A percentile compares a stretch with the other conserved stretches of the same genome.
These are phyloP conservation scores for Elaeagnus macrophylla DNA, from an alignment of 306 rosid genomes.

Conservation along the genomic window DNA sequence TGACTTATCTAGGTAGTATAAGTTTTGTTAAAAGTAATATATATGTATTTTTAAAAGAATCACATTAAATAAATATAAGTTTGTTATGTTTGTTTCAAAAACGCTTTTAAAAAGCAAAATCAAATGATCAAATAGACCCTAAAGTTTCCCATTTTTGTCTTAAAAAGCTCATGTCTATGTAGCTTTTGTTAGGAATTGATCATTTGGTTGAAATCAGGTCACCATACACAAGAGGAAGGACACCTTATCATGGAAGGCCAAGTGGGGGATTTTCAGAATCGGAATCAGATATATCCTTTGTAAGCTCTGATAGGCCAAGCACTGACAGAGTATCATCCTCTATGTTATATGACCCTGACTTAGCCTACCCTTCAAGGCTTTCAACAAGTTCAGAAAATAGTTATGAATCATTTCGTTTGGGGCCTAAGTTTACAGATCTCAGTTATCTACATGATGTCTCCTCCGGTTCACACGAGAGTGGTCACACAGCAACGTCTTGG, in stretches of 20 bases:
- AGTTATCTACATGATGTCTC: conserved; percentile 31
- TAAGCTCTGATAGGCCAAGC: conserved; percentile 78
- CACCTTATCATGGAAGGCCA: conserved; percentile 29
- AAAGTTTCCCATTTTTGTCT: no score
- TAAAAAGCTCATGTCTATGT: no score
- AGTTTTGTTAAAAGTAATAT: background rate
- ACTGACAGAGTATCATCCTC: conserved; percentile 65
- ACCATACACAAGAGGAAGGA: conserved; percentile 24
- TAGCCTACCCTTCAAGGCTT: conserved; percentile 36
- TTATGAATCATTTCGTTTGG: conserved; percentile 33
- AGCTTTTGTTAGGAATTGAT: no score
- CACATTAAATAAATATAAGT: no score
- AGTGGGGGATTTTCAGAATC: conserved; percentile 44
- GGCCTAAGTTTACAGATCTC: conserved; percentile 30
- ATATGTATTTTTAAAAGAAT: no score
- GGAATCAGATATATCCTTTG: conserved; percentile 74
- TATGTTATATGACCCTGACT: conserved; percentile 38
- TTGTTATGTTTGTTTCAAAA: background rate
- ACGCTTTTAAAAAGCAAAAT: no score
- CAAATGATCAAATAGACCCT: no score
- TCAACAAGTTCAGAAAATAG: conserved; percentile 73
- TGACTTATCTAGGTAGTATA: conserved; percentile 40
- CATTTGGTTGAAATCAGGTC: conserved; percentile 28
- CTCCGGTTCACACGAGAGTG: conserved; percentile 44
- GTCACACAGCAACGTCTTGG: conserved; percentile 45